phyloP scores from a whole-genome alignment of 495 filamentous ascomycete genomes.

The Annulohypoxylon maeteangense region DNA sequence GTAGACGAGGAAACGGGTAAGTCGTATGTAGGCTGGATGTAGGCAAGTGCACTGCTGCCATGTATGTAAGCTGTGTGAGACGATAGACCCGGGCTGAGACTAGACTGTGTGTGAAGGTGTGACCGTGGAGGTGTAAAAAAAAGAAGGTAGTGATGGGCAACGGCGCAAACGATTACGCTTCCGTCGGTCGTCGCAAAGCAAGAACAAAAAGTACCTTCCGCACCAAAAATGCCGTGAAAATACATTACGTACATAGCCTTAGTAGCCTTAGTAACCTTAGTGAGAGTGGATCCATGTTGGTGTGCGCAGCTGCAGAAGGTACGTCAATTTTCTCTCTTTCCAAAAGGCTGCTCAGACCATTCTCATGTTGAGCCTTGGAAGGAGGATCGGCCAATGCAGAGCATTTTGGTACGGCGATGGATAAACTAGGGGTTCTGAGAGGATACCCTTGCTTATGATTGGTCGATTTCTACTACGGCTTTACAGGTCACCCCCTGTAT shows the following conservation, averaged over 20 bases:
- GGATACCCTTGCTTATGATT: conserved; percentile 16
- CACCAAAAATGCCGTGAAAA: neutral
- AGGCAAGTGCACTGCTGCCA: neutral
- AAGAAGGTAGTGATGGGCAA: conserved; percentile 21
- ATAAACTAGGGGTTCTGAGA: conserved; percentile 18
- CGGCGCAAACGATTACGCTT: conserved; percentile 15
- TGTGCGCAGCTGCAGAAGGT: conserved; percentile 20
- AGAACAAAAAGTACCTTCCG: conserved; percentile 20
- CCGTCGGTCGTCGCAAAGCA: conserved; percentile 6
- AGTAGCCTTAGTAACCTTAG: neutral
- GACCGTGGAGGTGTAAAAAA: neutral
- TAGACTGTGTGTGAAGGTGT: conserved; percentile 11
- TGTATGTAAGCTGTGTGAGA: conserved; percentile 1
- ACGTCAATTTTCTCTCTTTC: conserved; percentile 21
- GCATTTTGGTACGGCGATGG: conserved; percentile 37
- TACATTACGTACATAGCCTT: conserved; percentile 21
- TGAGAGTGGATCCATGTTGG: conserved; percentile 16
- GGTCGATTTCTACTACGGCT: conserved; percentile 20
- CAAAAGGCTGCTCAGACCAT: conserved; percentile 33
- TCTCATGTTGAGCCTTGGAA: conserved; percentile 20
- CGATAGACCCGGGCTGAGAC: conserved; percentile 25
- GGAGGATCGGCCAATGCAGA: conserved; percentile 37
- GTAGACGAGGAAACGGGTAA: conserved; percentile 29
- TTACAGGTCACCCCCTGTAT: too few relatives aligned
- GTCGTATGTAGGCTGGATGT: conserved; percentile 9